Evolutionary conservation across 2,329 filamentous ascomycete species (phyloP), one percentile per base, ranked within the genome.

Genomic region (Aspergillus candidus): DNA sequence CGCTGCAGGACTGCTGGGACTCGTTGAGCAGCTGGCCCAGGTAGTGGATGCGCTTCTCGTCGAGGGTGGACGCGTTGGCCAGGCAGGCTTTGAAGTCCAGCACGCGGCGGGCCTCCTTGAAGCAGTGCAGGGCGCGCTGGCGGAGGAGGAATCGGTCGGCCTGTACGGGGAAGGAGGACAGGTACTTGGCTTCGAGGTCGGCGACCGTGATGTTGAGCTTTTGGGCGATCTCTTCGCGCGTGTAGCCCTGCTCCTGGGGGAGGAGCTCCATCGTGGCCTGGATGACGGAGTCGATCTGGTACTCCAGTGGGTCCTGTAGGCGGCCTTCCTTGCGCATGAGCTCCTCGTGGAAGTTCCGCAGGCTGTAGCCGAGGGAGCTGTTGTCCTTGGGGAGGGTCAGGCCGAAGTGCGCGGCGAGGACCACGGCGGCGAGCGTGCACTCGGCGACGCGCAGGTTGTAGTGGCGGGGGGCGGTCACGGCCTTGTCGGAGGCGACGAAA

Each of bases 391-490:
- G 83, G 1, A 97, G 79, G 1, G 79, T 81, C 31, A 84, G 60
- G 2, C 71, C 71, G 48, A 81, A 74, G 33, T 76, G 72, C 55
- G 80, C 82, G 33, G 79, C 76, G 2, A 85, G 67, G 27, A 83
- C 75, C 12, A 78, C 72, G 3, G 93, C 89, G 3, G 93, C 93
- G 29, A 98, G 77, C 42, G 86, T 93, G 71, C 88, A 94, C 70
- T 98, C 93, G 32, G 96, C 93, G 1, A 98, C 93, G 22, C 93
- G 85, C 17, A 98, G 79, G 67, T 98, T 98, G 75, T 97, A 98
- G 75, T 91, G 88, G 51, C 94, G 83, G 0, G 91, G 91, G 0
- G 85, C 93, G 1, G 91, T 95, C 49, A 91, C 86, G 61, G 93
- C 87, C 72, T 98, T 98, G 74, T 97, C 90, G 4, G 91, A 87